Evolutionary conservation across 1,139 yeast species (phyloP), one percentile per base, ranked within the genome.

Genomic region (Zygoascus meyerae): DNA sequence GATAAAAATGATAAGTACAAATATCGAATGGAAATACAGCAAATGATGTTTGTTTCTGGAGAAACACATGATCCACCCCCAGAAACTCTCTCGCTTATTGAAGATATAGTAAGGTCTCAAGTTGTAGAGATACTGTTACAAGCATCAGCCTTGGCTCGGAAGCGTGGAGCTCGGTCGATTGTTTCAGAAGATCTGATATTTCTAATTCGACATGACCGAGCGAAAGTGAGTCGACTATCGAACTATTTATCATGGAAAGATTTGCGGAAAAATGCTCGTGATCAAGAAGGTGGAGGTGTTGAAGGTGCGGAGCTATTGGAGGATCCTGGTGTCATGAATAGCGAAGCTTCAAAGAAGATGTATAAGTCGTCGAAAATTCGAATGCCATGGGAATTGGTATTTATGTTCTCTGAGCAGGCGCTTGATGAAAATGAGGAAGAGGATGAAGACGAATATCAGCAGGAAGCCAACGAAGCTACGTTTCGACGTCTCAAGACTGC

Each of bases 41-140:
- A 89, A 70, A 94, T 92, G 98, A 92, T 92, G 99, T 92, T 94
- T 71, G 98, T 92, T 50, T 78, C 85, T 51, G 99, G 98, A 1
- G 97, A 92, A 65, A 80, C 94, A 1, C 86, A 86, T 56, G 98
- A 92, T 58, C 95, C 97, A 2, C 95, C 97, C 0, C 74, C 83
- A 8, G 95, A 86, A 55, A 87, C 97, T 0, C 86, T 97, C 0
- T 81, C 94, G 9, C 67, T 92, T 48, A 87, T 92, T 38, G 99
- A 92, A 63, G 98, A 92, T 62, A 87, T 92, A 46, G 98, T 92
- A 2, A 75, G 95, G 42, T 94, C 95, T 1, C 98, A 92, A 65
- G 98, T 94, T 34, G 83, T 90, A 39, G 97, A 92, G 60, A 42
- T 38, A 12, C 68, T 85, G n/a, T 56, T 83, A 16, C 95, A 86